Percentiles rank a stretch among this genome's conserved stretches.
Conservation (phyloP, 306 rosid genomes). For the Sphenostylis stenocarpa region DNA sequence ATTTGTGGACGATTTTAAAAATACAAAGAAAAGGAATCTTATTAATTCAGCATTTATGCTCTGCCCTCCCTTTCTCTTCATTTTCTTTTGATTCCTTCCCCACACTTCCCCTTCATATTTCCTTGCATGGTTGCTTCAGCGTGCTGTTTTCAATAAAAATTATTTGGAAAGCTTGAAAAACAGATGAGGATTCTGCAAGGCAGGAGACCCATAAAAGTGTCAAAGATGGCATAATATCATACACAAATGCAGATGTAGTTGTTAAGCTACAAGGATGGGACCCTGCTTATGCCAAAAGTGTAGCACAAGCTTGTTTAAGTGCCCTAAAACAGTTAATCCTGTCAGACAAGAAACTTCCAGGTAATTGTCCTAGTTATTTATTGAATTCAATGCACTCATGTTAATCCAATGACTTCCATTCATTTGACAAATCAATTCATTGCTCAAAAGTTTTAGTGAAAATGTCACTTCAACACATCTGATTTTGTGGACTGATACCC, state of each 20-base stretch:
- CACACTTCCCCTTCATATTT: not conserved
- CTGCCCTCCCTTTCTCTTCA: not conserved
- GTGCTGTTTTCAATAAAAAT: slow-evolving; percentile 21
- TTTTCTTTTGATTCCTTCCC: slow-evolving; percentile 12
- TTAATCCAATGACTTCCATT: slow-evolving; percentile 12
- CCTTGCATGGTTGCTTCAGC: slow-evolving; percentile 15
- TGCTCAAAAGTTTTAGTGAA: not conserved
- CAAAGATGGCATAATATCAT: slow-evolving; percentile 57
- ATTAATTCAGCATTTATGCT: not conserved
- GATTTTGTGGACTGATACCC: not conserved
- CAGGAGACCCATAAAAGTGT: slow-evolving; percentile 70
- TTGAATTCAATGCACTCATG: slow-evolving; percentile 6
- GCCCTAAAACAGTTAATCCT: slow-evolving; percentile 82
- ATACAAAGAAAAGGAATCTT: slow-evolving; percentile 11
- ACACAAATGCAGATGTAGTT: slow-evolving; percentile 79
- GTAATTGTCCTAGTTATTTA: slow-evolving; percentile 38
- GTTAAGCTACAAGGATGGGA: slow-evolving; percentile 93
- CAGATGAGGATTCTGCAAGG: slow-evolving; percentile 88
- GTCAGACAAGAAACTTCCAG: slow-evolving; percentile 86
- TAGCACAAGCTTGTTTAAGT: slow-evolving; percentile 83
- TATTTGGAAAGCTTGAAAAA: slow-evolving; percentile 24
- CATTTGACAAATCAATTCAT: slow-evolving; percentile 14
- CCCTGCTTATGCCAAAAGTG: slow-evolving; percentile 61
- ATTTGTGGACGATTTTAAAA: not conserved
- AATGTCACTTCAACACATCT: not conserved